A percentile compares a stretch with the other conserved stretches of the same genome.
Evolutionary conservation across 208 protist genomes (phyloP).

Genomic region (Strigomonas culicis): DNA sequence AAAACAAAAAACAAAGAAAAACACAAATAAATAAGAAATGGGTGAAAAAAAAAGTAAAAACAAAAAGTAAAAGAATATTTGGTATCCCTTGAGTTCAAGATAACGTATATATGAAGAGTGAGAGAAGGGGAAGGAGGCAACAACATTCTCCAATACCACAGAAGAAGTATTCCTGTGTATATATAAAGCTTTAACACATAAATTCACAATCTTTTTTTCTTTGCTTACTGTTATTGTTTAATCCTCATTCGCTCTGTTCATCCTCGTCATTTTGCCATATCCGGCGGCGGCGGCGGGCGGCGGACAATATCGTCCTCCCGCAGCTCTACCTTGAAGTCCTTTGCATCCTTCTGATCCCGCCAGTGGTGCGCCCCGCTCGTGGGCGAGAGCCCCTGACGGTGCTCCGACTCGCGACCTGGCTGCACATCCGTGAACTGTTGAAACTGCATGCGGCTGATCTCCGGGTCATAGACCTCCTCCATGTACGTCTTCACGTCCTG

Average conservation of each 20-base stretch:
- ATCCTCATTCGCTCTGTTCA: not conserved
- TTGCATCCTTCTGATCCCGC: slow-evolving; percentile 50
- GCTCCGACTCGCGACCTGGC: slow-evolving; percentile 64
- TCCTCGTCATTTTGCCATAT: slow-evolving; percentile 21
- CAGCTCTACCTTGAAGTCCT: slow-evolving; percentile 67
- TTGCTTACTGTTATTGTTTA: not conserved
- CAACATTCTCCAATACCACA: not conserved
- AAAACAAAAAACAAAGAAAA: slow-evolving; percentile 9
- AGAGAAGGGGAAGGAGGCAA: slow-evolving; percentile 7
- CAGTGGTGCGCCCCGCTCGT: slow-evolving; percentile 72
- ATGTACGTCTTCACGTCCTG: slow-evolving; percentile 91
- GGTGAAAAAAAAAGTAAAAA: slow-evolving; percentile 11
- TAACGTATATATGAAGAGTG: slow-evolving; percentile 4
- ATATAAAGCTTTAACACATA: no score
- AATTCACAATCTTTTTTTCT: not conserved
- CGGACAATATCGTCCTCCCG: slow-evolving; percentile 76
- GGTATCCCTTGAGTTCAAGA: not conserved
- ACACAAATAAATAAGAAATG: slow-evolving; percentile 1
- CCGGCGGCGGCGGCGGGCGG: slow-evolving; percentile 74
- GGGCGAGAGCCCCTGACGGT: slow-evolving; percentile 61
- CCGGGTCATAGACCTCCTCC: slow-evolving; percentile 90
- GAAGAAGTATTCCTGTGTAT: no score
- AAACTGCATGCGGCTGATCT: slow-evolving; percentile 80
- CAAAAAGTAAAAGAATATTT: slow-evolving; percentile 5
- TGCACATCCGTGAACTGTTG: slow-evolving; percentile 83